Evolutionary conservation across 2,329 filamentous ascomycete species (phyloP).

Genomic region (Colletotrichum musae): DNA sequence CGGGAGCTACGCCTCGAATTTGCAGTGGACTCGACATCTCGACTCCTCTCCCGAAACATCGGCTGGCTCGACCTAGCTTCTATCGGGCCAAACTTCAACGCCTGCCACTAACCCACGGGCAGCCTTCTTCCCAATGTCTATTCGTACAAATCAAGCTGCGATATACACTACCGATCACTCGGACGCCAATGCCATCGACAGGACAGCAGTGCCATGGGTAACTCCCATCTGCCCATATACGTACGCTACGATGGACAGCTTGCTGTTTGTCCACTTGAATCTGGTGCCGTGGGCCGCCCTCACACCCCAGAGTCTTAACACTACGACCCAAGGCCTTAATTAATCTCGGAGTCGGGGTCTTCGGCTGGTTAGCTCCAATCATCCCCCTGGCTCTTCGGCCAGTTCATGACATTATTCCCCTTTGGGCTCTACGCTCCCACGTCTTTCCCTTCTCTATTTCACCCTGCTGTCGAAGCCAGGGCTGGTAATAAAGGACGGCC

Average conservation of each 20-base stretch:
- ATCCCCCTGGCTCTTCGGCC: slow-evolving; percentile 2
- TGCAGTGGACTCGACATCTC: too few species aligned
- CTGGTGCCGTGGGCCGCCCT: slow-evolving; percentile 17
- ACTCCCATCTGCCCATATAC: neutral
- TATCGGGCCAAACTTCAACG: too few species aligned
- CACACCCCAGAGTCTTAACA: slow-evolving; percentile 38
- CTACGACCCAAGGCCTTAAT: slow-evolving; percentile 35
- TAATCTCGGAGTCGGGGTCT: slow-evolving; percentile 27
- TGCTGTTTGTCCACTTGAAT: neutral
- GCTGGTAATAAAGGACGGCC: slow-evolving; percentile 13
- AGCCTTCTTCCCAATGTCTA: too few species aligned
- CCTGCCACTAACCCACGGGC: too few species aligned
- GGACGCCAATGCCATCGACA: too few species aligned
- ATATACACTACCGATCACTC: too few species aligned
- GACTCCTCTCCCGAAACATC: too few species aligned
- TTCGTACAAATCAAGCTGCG: too few species aligned
- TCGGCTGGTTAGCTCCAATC: slow-evolving; percentile 27
- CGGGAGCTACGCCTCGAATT: too few species aligned
- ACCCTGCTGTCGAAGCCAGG: slow-evolving; percentile 9
- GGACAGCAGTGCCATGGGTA: neutral
- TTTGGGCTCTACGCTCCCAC: slow-evolving; percentile 11
- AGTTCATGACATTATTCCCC: slow-evolving; percentile 23
- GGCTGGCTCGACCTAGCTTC: too few species aligned
- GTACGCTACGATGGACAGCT: neutral
- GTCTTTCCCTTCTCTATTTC: slow-evolving; percentile 7